Evolutionary conservation across 768 basidiomycete species (phyloP).

Genomic region (Phanerochaete sordida): DNA sequence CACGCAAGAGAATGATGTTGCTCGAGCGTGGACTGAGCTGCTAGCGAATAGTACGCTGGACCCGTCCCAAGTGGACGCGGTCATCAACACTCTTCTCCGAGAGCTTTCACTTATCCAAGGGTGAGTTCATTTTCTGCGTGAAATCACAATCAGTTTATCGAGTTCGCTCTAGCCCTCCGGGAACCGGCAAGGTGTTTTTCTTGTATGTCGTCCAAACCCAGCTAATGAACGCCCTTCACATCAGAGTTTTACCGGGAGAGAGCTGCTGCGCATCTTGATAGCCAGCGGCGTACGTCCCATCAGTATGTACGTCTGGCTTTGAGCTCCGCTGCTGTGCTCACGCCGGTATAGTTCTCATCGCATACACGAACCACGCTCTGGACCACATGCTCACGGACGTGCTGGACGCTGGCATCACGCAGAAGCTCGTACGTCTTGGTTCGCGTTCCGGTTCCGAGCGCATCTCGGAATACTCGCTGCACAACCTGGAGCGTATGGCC

Average conservation of each 20-base stretch:
- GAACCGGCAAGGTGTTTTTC: slow-evolving; percentile 63
- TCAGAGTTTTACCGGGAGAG: slow-evolving; percentile 65
- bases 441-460: slow-evolving; percentile 59
- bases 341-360: slow-evolving; percentile 36
- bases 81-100: slow-evolving; percentile 55
- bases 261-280: slow-evolving; percentile 65
- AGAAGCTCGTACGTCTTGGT: slow-evolving; percentile 64
- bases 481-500: slow-evolving; percentile 48
- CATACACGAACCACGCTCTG: slow-evolving; percentile 78
- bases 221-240: not conserved
- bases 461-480: slow-evolving; percentile 58
- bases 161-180: slow-evolving; percentile 55
- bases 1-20: slow-evolving; percentile 41
- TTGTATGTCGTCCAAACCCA: not conserved
- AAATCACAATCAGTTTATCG: not conserved
- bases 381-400: slow-evolving; percentile 69
- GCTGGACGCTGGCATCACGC: slow-evolving; percentile 61
- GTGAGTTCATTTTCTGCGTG: slow-evolving; percentile 26
- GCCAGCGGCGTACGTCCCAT: slow-evolving; percentile 50
- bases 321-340: not conserved
- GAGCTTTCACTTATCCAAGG: slow-evolving; percentile 74
- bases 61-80: slow-evolving; percentile 65
- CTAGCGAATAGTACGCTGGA: slow-evolving; percentile 53
- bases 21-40: slow-evolving; percentile 44
- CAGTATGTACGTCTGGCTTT: slow-evolving; percentile 18